phyloP scores from a whole-genome alignment of 1,284 basidiomycete genomes.

The Fomitopsis schrenkii region DNA sequence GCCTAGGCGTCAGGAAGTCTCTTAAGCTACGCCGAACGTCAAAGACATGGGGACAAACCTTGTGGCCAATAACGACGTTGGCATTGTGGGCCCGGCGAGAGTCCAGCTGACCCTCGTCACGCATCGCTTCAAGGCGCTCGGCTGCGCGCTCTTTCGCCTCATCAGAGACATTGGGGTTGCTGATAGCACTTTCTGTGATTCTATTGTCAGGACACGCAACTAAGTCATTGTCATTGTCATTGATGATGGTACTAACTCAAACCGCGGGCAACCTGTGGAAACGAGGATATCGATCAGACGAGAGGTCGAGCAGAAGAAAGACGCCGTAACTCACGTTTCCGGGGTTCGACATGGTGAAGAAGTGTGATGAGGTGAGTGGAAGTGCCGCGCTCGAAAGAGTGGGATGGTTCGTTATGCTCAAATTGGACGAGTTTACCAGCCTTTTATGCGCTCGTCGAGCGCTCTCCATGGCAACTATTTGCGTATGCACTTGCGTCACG shows the following conservation, averaged over 20 bases:
- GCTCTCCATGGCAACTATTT: conserved; percentile 1
- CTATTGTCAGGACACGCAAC: neutral
- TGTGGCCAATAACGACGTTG: conserved; percentile 21
- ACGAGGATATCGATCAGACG: neutral
- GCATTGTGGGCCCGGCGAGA: conserved; percentile 7
- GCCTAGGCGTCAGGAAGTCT: conserved; percentile 9
- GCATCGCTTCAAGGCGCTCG: conserved; percentile 36
- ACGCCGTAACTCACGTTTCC: conserved; percentile 12
- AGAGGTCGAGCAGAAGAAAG: neutral
- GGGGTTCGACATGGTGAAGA: conserved; percentile 9
- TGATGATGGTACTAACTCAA: conserved; percentile 8
- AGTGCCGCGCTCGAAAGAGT: neutral
- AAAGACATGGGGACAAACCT: conserved; percentile 2
- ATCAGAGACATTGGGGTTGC: conserved; percentile 44
- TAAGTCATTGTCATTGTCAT: neutral
- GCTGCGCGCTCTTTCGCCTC: conserved; percentile 45
- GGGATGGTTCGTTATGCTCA: neutral
- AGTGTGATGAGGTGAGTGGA: neutral
- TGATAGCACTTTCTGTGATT: conserved; percentile 29
- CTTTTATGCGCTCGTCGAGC: neutral
- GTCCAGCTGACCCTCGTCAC: conserved; percentile 15
- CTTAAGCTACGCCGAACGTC: neutral
- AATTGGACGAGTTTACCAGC: neutral
- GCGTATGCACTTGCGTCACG: neutral
- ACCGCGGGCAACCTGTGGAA: conserved; percentile 18